Evolutionary conservation across 441 rosid species (phyloP).

Genomic region (Biscutella auriculata): DNA sequence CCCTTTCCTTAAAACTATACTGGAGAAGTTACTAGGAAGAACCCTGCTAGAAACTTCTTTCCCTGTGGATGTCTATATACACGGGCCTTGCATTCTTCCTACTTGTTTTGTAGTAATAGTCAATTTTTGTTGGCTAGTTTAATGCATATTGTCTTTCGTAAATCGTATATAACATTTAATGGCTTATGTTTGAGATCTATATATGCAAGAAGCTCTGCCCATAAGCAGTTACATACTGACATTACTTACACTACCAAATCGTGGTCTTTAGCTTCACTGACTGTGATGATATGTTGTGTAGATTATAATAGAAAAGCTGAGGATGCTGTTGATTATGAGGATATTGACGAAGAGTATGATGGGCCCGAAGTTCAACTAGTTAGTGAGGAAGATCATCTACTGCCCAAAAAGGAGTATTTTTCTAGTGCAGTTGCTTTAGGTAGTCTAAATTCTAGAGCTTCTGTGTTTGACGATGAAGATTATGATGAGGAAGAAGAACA

Average conservation of each 20-base stretch:
- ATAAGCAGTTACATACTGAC: constrained; percentile 1
- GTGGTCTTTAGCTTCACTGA: constrained; percentile 9
- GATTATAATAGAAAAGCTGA: constrained; percentile 89
- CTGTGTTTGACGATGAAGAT: constrained; percentile 82
- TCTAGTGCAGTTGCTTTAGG: constrained; percentile 40
- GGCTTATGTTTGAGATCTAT: background rate
- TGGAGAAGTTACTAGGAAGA: constrained; percentile 7
- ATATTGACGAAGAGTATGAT: constrained; percentile 91
- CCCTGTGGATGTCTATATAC: background rate
- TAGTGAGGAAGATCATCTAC: constrained; percentile 72
- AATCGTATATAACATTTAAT: background rate
- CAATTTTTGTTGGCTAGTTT: background rate
- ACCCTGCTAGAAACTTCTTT: background rate
- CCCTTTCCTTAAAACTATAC: background rate
- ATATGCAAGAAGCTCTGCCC: background rate
- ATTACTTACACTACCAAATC: background rate
- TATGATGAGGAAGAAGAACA: constrained; percentile 87
- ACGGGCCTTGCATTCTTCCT: background rate
- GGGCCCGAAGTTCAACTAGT: constrained; percentile 81
- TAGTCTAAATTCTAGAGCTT: constrained; percentile 31
- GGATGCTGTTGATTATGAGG: constrained; percentile 92
- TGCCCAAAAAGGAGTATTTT: constrained; percentile 65
- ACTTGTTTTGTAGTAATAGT: background rate
- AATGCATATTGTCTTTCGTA: background rate
- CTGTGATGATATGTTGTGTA: constrained; percentile 27